Conservation (phyloP, 140 eudicot genomes). For the Bidens hawaiensis region DNA sequence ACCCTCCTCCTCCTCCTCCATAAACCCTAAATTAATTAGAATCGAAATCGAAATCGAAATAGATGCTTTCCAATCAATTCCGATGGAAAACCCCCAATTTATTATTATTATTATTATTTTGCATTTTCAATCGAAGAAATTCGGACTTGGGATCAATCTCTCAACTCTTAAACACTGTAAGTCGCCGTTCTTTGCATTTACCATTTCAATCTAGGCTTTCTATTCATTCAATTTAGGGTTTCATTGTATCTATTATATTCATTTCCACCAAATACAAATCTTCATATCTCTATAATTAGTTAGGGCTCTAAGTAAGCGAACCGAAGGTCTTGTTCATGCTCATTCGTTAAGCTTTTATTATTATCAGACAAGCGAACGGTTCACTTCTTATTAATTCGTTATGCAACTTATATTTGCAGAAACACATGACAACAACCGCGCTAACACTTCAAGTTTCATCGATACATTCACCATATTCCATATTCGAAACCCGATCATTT, state of each 20-base stretch:
- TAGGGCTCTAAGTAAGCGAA: too few species aligned
- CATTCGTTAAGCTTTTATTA: too few species aligned
- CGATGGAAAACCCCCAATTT: conserved; percentile 21
- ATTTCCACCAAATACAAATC: too few species aligned
- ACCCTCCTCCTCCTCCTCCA: too few species aligned
- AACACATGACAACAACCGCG: conserved; percentile 32
- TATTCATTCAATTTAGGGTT: too few species aligned
- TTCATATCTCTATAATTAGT: too few species aligned
- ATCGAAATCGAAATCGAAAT: background rate
- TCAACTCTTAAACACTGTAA: conserved; percentile 17
- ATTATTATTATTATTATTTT: too few species aligned
- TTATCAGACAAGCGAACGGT: too few species aligned
- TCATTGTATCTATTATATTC: too few species aligned
- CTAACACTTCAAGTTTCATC: conserved; percentile 24
- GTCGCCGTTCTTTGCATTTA: background rate
- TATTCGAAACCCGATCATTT: conserved; percentile 13
- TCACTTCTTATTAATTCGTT: background rate
- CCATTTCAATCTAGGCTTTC: background rate
- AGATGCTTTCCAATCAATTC: conserved; percentile 35
- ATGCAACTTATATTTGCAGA: conserved; percentile 29
- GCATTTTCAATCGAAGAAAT: conserved; percentile 17
- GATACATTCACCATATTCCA: conserved; percentile 24
- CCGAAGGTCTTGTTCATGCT: too few species aligned
- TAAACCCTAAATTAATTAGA: conserved; percentile 25
- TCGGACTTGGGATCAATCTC: conserved; percentile 8